Conservation (phyloP, 2,329 filamentous ascomycete genomes). For the Dactylellina parvicollis region DNA sequence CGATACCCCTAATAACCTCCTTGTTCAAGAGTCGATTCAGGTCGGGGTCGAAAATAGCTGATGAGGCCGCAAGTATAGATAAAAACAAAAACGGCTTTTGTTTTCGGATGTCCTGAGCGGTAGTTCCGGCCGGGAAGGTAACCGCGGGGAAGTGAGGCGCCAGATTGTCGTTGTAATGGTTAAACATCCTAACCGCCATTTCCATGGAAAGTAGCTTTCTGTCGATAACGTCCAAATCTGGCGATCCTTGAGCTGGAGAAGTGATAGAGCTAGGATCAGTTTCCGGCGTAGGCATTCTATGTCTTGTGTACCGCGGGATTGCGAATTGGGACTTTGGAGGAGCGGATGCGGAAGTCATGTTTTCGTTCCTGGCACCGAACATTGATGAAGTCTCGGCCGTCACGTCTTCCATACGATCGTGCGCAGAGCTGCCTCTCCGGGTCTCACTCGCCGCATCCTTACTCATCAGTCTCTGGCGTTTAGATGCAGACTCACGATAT, state of each 20-base stretch:
- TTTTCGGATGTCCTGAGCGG: constrained; percentile 55
- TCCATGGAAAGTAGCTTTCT: constrained; percentile 66
- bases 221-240: constrained; percentile 63
- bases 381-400: constrained; percentile 69
- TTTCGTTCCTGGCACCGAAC: constrained; percentile 41
- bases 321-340: constrained; percentile 50
- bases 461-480: constrained; percentile 54
- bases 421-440: constrained; percentile 65
- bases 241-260: constrained; percentile 50
- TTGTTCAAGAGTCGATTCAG: constrained; percentile 56
- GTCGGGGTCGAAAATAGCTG: constrained; percentile 55
- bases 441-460: constrained; percentile 40
- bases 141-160: constrained; percentile 57
- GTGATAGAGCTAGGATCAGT: constrained; percentile 52
- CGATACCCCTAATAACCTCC: constrained; percentile 56
- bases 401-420: constrained; percentile 77
- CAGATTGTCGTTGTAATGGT: constrained; percentile 57
- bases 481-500: constrained; percentile 53
- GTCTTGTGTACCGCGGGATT: constrained; percentile 57
- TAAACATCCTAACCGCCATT: constrained; percentile 65
- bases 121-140: constrained; percentile 56
- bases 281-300: constrained; percentile 52
- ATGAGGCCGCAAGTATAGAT: constrained; percentile 57
- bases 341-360: constrained; percentile 48
- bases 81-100: constrained; percentile 58